Evolutionary conservation across 495 filamentous ascomycete species (phyloP), one percentile per base, ranked within the genome.

Genomic region (Friedmanniomyces simplex): DNA sequence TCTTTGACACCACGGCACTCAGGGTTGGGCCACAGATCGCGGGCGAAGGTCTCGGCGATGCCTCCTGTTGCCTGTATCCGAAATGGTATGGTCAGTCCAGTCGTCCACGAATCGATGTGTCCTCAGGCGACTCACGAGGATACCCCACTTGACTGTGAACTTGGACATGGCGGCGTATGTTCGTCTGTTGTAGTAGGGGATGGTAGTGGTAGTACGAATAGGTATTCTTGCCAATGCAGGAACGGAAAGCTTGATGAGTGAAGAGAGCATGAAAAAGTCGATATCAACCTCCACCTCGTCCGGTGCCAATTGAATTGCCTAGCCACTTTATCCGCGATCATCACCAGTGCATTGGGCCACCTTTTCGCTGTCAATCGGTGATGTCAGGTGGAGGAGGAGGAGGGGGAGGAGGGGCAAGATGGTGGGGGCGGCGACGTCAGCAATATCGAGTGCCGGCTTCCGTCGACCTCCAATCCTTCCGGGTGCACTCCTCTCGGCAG

Each of bases 21-120:
- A n/a, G 91, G 85, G 69, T 89, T 84, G 61, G 78, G 76, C 55
- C 90, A 82, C 47, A 97, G 83, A 68, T 96, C 91, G 71, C 84
- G 83, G 58, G 83, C 78, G 75, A 96, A 96, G 50, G 73, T 78
- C 67, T 82, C 76, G 28, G 88, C 88, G 59, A 93, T 91, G 67
- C 85, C 79, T 52, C 88, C 87, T 21, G 87, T 91, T 63, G 87
- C 88, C 39, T 43, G 28, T 3, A 32, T 32, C 10, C 4, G 10
- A 10, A 10, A 32, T 5, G 3, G 39, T n/a, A 16, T 5, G 13
- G 39, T 43, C 39, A 43, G 39, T 43, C n/a, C n/a, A n/a, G n/a
- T n/a, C n/a, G n/a, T n/a, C n/a, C n/a, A n/a, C n/a, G n/a, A n/a
- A 43, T 16, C 14, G n/a, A n/a, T 43, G 39, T 43, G 39, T 13